Conservation (phyloP, 169 alveolate genomes). For the Plasmodium ovale region DNA sequence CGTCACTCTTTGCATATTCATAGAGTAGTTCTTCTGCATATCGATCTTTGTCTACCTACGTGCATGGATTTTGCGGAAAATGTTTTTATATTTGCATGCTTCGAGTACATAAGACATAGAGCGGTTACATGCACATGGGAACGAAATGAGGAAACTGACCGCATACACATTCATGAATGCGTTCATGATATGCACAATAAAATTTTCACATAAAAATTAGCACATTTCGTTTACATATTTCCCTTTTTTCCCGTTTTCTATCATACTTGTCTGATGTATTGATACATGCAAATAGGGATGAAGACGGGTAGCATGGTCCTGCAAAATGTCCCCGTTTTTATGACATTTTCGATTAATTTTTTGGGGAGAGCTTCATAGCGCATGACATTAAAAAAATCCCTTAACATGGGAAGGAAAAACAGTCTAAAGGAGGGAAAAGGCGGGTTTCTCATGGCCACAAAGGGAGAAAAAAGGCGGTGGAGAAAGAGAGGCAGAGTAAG, state of each 20-base stretch:
- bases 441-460: too few species aligned
- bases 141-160: not conserved
- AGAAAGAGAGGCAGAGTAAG: too few species aligned
- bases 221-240: too few species aligned
- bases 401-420: not conserved
- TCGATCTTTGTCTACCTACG: conserved; percentile 81
- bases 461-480: too few species aligned
- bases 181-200: not conserved
- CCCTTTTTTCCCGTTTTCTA: too few species aligned
- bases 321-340: conserved; percentile 81
- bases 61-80: not conserved
- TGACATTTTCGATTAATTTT: conserved; percentile 58
- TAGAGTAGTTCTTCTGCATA: conserved; percentile 82
- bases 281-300: conserved; percentile 88
- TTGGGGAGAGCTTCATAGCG: conserved; percentile 73
- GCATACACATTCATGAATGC: not conserved
- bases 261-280: conserved; percentile 87
- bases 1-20: conserved; percentile 64
- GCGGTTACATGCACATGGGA: not conserved
- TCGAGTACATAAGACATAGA: not conserved
- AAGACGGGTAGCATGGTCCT: conserved; percentile 80
- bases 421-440: too few species aligned
- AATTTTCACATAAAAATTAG: too few species aligned
- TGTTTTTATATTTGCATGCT: not conserved
- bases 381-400: not conserved